Percentiles rank a stretch among this genome's conserved stretches.
These are phyloP conservation scores for Tephrocybe sp. DNA, from an alignment of 768 basidiomycete species.

Conservation along the genomic window DNA sequence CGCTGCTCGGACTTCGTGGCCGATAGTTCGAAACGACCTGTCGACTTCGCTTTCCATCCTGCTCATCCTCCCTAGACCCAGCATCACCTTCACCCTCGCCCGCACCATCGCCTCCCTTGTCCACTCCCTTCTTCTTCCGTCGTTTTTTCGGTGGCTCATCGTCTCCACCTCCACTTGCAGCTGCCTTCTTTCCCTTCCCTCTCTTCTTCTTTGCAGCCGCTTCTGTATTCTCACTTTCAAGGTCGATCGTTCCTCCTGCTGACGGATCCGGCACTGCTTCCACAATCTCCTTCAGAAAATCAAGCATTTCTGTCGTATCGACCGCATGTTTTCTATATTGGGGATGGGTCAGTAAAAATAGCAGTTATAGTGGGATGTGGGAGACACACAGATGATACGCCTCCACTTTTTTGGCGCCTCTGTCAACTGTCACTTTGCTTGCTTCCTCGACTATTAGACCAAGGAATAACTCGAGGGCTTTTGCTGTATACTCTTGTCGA, in stretches of 20 bases:
- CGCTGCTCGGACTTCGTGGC: slow-evolving; percentile 36
- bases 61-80: slow-evolving; percentile 24
- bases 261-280: slow-evolving; percentile 85
- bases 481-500: slow-evolving; percentile 52
- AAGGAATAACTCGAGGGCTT: slow-evolving; percentile 92
- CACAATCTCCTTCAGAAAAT: slow-evolving; percentile 93
- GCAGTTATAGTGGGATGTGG: neutral
- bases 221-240: slow-evolving; percentile 60
- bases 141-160: slow-evolving; percentile 46
- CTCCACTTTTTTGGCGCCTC: slow-evolving; percentile 88
- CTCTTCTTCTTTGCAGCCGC: slow-evolving; percentile 54
- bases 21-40: slow-evolving; percentile 30
- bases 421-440: slow-evolving; percentile 71
- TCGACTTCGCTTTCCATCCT: slow-evolving; percentile 16
- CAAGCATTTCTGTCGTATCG: slow-evolving; percentile 83
- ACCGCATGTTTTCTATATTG: slow-evolving; percentile 86
- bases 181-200: slow-evolving; percentile 52
- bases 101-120: slow-evolving; percentile 26
- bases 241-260: slow-evolving; percentile 74
- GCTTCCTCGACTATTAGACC: slow-evolving; percentile 81
- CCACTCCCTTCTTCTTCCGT: slow-evolving; percentile 46
- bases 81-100: slow-evolving; percentile 24
- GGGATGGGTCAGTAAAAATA: neutral
- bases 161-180: slow-evolving; percentile 22
- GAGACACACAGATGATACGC: slow-evolving; percentile 86